Conservation (phyloP, 1,284 basidiomycete species). For the Somion occarium region DNA sequence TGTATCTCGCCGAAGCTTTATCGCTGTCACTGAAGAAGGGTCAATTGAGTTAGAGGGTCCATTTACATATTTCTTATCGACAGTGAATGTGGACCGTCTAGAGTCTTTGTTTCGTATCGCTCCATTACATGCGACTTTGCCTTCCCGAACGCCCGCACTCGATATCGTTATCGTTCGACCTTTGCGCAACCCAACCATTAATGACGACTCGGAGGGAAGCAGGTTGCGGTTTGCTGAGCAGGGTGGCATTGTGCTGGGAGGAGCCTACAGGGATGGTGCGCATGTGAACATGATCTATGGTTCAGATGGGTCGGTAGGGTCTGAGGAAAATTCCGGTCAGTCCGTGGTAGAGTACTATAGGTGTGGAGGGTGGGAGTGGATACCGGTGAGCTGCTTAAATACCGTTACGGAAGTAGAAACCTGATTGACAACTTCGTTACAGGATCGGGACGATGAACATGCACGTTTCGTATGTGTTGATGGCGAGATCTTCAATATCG, state of each 20-base stretch:
- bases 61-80: slow-evolving; percentile 83
- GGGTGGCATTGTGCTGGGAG: slow-evolving; percentile 47
- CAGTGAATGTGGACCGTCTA: slow-evolving; percentile 78
- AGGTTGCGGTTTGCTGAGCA: slow-evolving; percentile 44
- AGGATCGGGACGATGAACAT: slow-evolving; percentile 51
- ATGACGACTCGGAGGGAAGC: slow-evolving; percentile 35
- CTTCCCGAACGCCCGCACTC: slow-evolving; percentile 43
- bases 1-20: slow-evolving; percentile 42
- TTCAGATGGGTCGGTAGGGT: slow-evolving; percentile 38
- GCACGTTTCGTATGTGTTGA: slow-evolving; percentile 74
- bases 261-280: slow-evolving; percentile 69
- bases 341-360: slow-evolving; percentile 79
- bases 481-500: slow-evolving; percentile 60
- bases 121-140: slow-evolving; percentile 42
- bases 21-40: slow-evolving; percentile 27
- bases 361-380: slow-evolving; percentile 82
- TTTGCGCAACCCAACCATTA: slow-evolving; percentile 51
- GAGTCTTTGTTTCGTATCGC: slow-evolving; percentile 79
- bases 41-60: slow-evolving; percentile 61
- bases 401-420: slow-evolving; percentile 1
- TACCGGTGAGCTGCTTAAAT: slow-evolving; percentile 50
- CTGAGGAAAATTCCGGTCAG: slow-evolving; percentile 39
- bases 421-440: slow-evolving; percentile 7
- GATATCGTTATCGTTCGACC: slow-evolving; percentile 88
- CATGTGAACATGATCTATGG: slow-evolving; percentile 65